Base-by-base conservation (phyloP, 2,329 filamentous ascomycete species). In the Cytospora chrysosperma region DNA sequence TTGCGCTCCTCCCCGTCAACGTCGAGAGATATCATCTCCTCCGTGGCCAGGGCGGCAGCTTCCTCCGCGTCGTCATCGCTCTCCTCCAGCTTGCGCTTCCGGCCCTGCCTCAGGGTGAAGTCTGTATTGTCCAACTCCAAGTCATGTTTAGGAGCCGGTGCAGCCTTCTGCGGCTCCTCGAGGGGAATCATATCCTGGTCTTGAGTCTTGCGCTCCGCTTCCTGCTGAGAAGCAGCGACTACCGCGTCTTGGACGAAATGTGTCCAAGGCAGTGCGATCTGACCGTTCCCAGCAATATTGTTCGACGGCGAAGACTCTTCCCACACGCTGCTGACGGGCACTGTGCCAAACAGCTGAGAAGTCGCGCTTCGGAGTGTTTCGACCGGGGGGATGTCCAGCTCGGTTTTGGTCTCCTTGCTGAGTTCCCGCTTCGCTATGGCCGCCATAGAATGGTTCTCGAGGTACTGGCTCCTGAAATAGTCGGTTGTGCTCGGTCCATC, bases 401-500 rank as follows among this genome's bases (percentile, higher is more conserved):
- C 71, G 65, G 63, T 30, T 26, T 62, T 61, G 19, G 65, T 61
- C 8, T 63, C 32, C 34, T 68, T 71, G 4, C 69, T 71, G 59
- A 68, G 70, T 32, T 73, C 72, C 26, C 71, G 68, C 67, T 75
- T 67, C 67, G 70, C 71, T 66, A 73, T 65, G 54, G 72, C 61
- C 66, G 70, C 65, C 59, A 71, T 60, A 56, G 77, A 73, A 43
- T 53, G 59, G 10, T 63, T 66, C 32, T 58, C 64, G 4, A 34
- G 30, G 13, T 51, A 47, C 68, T 79, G 76, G 62, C 74, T 68
- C 68, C 75, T 69, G 69, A 89, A 81, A 37, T 90, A 83, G 61
- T 93, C 88, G 65, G 88, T 81, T 76, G 94, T 83, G 63, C 87
- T 92, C 9, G 90, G 92, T 0, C 92, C 92, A 55, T 82, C 79